Evolutionary conservation across 1,284 basidiomycete genomes (phyloP), one percentile per base, ranked within the genome.

Genomic region (Microbotryum intermedium): DNA sequence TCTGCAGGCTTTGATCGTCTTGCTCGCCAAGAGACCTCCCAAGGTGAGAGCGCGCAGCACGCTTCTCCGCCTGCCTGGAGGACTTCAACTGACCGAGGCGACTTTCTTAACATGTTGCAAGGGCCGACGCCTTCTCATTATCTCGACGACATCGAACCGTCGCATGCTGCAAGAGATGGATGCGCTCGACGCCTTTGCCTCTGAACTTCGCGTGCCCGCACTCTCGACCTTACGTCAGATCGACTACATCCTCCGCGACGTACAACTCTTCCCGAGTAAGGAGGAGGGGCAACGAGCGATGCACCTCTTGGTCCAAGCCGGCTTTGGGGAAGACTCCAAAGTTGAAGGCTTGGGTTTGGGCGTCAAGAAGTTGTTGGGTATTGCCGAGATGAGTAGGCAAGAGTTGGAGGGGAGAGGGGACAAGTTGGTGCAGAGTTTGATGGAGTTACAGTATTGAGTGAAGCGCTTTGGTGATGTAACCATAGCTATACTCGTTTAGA

Each of bases 341-440:
- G 50, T 69, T 93, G 70, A 84, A 86, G 52, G 53, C 69, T 25
- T 66, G 53, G 30, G 45, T 23, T 86, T 98, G 57, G 95, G 94
- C 6, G 84, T 99, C 71, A 97, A 97, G 83, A 92, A 90, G 77
- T 74, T 99, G 72, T 74, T 99, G 71, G 91, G 86, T 59, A 82
- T 90, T 64, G 82, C 93, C 25, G 94, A 99, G 79, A 97, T 97
- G 93, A 90, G 93, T 47, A 81, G 93, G 70, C 91, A 97, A 77
- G 94, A 76, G 49, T 67, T 72, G 49, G 76, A 74, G 46, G 55
- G 57, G 16, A 74, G 74, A 18, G 74, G 72, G 5, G 75, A 76
- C 61, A 74, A 75, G 50, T 62, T 77, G 29, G 72, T 75, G 7
- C 70, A 69, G 30, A 71, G 70, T 26, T 60, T 76, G 55, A 73